Evolutionary conservation across 768 basidiomycete species (phyloP), one percentile per base, ranked within the genome.

Genomic region (Hypholoma fasciculare): DNA sequence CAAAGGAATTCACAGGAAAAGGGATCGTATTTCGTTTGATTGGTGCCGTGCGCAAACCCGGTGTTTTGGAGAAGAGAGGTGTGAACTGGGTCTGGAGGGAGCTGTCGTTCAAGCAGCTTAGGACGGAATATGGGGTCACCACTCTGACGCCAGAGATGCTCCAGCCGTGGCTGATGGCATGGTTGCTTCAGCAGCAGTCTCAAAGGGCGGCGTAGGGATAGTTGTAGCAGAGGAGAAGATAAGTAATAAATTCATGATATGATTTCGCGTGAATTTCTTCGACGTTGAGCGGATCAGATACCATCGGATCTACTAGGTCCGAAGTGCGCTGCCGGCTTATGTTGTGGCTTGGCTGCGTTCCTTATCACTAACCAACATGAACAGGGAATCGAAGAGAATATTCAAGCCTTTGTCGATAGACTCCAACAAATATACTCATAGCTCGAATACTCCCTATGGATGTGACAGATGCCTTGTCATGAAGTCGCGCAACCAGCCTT

Each of bases 401-500:
- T 52, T 42, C 39, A 52, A 23, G 23, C 51, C 51, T 23, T 13
- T 14, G 26, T 52, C 51, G 6, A 20, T 20, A 20, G 17, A 50
- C 17, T 38, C 36, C 9, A 20, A 42, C 12, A 52, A 26, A 27
- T 52, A 52, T 27, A 52, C 20, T 6, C 38, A 52, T 16, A 52
- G 50, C 50, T 52, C 50, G 12, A 52, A 52, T 19, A 52, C 50
- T 9, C 36, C 38, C 7, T 38, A 52, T 52, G 50, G 37, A n/a
- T 52, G 51, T 27, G 39, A 52, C 23, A 52, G 39, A 9, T 52
- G 51, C 11, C 23, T 40, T 16, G 40, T 26, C 37, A 52, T 20
- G 39, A 42, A 27, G 38, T 17, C 17, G 4, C 39, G 20, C 11
- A 26, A 14, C 2, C 2, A 27, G 3, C 13, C 13, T 14, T 39